Evolutionary conservation across 2,329 filamentous ascomycete species (phyloP), one percentile per base, ranked within the genome.

Genomic region (Didymella lethalis): DNA sequence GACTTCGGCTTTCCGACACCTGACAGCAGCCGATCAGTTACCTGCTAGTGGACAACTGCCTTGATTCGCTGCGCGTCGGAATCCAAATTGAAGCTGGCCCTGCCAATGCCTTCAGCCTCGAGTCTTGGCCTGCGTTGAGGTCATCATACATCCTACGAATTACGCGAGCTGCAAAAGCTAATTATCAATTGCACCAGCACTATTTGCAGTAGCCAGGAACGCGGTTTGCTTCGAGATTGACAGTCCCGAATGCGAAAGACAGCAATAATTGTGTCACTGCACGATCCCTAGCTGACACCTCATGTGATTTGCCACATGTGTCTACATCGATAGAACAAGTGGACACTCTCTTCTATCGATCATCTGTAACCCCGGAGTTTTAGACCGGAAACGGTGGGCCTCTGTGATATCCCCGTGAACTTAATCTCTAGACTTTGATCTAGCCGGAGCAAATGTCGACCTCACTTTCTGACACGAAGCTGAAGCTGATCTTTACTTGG

Each of bases 31-130:
- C 53, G 46, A 57, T 41, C 44, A 28, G 44, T 54, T 48, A 18
- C 43, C 56, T n/a, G 45, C 48, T 45, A 23, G 44, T 29, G 12
- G 50, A 40, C 28, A 7, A n/a, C 18, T 26, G 3, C 38, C 16
- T 38, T 54, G 25, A 65, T 67, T 67, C 57, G 64, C 44, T 62
- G 47, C 46, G 53, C 62, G 60, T 67, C 66, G 64, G 63, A 49
- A 45, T 18, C 25, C 31, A 43, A 43, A 12, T 8, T 29, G 43
- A 18, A 41, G 38, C 45, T 58, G 49, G 49, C 32, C 48, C 49
- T 43, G 50, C 50, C 40, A 32, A 29, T 18, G 20, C 44, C 12
- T 56, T 60, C 57, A 60, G 57, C 57, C 57, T 60, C 53, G 48
- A 49, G 36, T 46, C 57, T 60, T 60, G 52, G 53, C 52, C 38